Percentiles rank a stretch among this genome's conserved stretches.
phyloP scores from a whole-genome alignment of 2,329 filamentous ascomycete species.

The Nigrospora oryzae region DNA sequence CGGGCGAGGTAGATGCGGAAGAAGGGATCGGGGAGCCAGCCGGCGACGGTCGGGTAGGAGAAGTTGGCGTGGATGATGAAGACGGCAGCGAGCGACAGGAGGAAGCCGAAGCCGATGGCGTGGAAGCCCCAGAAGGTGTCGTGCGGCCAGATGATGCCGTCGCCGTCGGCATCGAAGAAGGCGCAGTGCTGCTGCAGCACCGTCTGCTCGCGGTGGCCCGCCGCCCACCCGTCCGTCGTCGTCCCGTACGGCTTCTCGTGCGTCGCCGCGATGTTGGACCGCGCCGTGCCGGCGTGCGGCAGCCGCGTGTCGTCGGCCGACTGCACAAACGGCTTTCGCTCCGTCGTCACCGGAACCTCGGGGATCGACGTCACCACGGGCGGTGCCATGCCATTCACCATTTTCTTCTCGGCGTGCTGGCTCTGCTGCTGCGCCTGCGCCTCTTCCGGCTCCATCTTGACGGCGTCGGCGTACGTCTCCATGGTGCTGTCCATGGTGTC shows the following conservation, averaged over 20 bases:
- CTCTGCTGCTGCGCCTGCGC: background rate
- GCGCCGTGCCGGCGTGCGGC: conserved; percentile 19
- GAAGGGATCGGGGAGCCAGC: conserved; percentile 31
- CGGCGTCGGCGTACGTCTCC: conserved; percentile 1
- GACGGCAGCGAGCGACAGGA: conserved; percentile 32
- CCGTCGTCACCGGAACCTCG: conserved; percentile 14
- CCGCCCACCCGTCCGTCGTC: conserved; percentile 20
- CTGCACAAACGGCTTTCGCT: conserved; percentile 19
- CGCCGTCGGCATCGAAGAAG: conserved; percentile 42
- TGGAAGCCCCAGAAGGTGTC: conserved; percentile 41
- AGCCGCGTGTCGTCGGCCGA: conserved; percentile 16
- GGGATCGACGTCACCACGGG: conserved; percentile 9
- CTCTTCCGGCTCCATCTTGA: background rate
- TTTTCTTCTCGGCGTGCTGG: background rate
- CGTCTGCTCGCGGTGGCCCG: conserved; percentile 20
- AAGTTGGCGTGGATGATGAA: conserved; percentile 40
- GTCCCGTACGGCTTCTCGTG: conserved; percentile 24
- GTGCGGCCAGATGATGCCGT: conserved; percentile 42
- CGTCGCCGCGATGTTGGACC: conserved; percentile 25
- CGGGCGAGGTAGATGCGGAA: conserved; percentile 24
- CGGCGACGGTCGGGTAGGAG: conserved; percentile 35
- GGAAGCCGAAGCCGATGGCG: conserved; percentile 31
- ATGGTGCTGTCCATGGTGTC: background rate
- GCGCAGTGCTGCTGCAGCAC: conserved; percentile 43
- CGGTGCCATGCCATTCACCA: conserved; percentile 1